Percentiles rank a stretch among this genome's conserved stretches.
phyloP scores from a whole-genome alignment of 768 basidiomycete species.

The Dentipellis fragilis region DNA sequence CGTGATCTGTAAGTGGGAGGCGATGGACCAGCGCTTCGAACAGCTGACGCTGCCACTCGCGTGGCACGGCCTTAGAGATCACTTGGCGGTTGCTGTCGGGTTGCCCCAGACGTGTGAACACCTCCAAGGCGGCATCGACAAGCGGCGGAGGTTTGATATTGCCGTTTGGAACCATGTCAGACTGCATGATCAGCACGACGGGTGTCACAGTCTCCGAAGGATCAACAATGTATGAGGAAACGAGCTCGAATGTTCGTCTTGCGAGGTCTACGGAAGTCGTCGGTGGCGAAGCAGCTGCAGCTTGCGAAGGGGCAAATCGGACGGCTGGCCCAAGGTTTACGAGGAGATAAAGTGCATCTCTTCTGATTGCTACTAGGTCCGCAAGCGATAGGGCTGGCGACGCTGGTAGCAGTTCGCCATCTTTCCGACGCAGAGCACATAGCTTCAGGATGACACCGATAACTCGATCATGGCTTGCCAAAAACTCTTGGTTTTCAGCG shows the following conservation, averaged over 20 bases:
- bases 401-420: slow-evolving; percentile 24
- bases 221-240: slow-evolving; percentile 71
- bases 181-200: slow-evolving; percentile 43
- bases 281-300: slow-evolving; percentile 28
- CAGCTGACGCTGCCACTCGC: slow-evolving; percentile 45
- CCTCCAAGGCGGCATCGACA: slow-evolving; percentile 73
- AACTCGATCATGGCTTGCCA: slow-evolving; percentile 55
- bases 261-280: slow-evolving; percentile 33
- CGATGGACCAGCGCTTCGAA: slow-evolving; percentile 70
- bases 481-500: slow-evolving; percentile 56
- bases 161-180: slow-evolving; percentile 31
- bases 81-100: slow-evolving; percentile 71
- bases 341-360: slow-evolving; percentile 66
- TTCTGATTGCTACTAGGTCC: slow-evolving; percentile 66
- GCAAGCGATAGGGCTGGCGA: slow-evolving; percentile 56
- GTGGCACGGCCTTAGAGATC: slow-evolving; percentile 51
- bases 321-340: slow-evolving; percentile 47
- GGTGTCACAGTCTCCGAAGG: slow-evolving; percentile 58
- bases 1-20: slow-evolving; percentile 69
- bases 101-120: slow-evolving; percentile 70
- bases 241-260: slow-evolving; percentile 49
- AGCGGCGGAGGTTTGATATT: slow-evolving; percentile 45
- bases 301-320: slow-evolving; percentile 31
- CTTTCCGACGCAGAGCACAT: slow-evolving; percentile 28
- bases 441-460: slow-evolving; percentile 61